Base-by-base conservation (phyloP, 2,329 filamentous ascomycete species). In the Botryotinia globosa region DNA sequence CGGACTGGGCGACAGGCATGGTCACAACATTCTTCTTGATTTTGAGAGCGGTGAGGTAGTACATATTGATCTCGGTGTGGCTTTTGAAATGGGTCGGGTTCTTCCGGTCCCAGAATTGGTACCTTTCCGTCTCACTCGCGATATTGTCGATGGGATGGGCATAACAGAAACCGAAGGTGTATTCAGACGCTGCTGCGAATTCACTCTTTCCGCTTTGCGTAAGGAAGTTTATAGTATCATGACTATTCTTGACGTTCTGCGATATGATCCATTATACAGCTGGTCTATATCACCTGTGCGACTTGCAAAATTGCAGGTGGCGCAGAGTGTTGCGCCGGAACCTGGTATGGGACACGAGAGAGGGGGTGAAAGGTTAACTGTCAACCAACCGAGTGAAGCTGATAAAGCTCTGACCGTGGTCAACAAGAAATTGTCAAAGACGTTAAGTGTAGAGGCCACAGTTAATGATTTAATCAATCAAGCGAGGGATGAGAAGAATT, bases 401-500 rank as follows among this genome's bases (percentile, higher is more conserved):
- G 94, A 97, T 75, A 87, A 97, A 73, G 96, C 97, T 1, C 85
- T 99, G 72, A 93, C 94, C 73, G 92, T 98, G 34, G 96, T 99
- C 72, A 90, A 93, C 80, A 98, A 98, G 88, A 99, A 99, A 84
- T 83, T 99, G 77, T 93, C 92, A 75, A 97, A 97, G 85, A 94
- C 93, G 3, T 82, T 99, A 80, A 99, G 95, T 81, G 95, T 97
- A 29, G 93, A 92, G 72, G 97, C 96, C 4, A 98, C 94, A 22
- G 96, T 99, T 71, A 98, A 98, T 79, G 96, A 99, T 80, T 83
- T 99, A 75, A 99, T 99, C 76, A 96, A 98, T 81, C 92, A 97
- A 83, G 95, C 96, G 12, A 95, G 92, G 2, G 96, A 99, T 82
- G 94, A 97, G 84, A 88, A 89, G 77, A 98, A 99, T 80, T 81